Conservation (phyloP, 352 stramenopile genomes). For the Phytophthora vignae region DNA sequence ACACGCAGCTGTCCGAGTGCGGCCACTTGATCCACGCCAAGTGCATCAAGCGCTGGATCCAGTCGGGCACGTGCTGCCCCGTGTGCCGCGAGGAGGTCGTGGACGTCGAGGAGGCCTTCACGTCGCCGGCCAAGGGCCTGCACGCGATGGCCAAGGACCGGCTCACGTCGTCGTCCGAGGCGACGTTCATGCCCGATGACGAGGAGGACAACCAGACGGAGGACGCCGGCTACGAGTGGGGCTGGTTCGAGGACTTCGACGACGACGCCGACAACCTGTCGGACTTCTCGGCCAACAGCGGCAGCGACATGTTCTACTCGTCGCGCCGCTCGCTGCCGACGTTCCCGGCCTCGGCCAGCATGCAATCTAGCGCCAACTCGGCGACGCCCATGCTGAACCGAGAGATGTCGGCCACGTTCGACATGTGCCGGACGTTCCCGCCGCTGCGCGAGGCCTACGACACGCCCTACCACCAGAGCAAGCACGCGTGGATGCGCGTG, state of each 20-base stretch:
- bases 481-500: slow-evolving; percentile 67
- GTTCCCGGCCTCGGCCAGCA: slow-evolving; percentile 32
- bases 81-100: slow-evolving; percentile 72
- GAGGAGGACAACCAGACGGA: slow-evolving; percentile 44
- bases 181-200: slow-evolving; percentile 51
- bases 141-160: slow-evolving; percentile 61
- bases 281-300: slow-evolving; percentile 12
- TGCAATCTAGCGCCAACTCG: slow-evolving; percentile 21
- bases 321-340: slow-evolving; percentile 44
- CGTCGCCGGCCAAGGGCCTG: slow-evolving; percentile 41
- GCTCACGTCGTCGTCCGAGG: slow-evolving; percentile 52
- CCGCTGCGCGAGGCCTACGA: slow-evolving; percentile 66
- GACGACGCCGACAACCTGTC: slow-evolving; percentile 51
- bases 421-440: slow-evolving; percentile 77
- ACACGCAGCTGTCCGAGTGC: slow-evolving; percentile 71
- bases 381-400: slow-evolving; percentile 61
- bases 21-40: slow-evolving; percentile 79
- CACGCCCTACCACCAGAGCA: slow-evolving; percentile 65
- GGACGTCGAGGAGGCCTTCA: slow-evolving; percentile 62
- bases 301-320: slow-evolving; percentile 42
- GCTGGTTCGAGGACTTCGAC: slow-evolving; percentile 88
- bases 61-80: slow-evolving; percentile 69
- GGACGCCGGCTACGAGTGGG: slow-evolving; percentile 65
- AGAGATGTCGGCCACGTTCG: slow-evolving; percentile 70
- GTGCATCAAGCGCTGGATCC: slow-evolving; percentile 82